Conservation (phyloP, 1,139 yeast species). For the Sugiyamaella xylanicola region DNA sequence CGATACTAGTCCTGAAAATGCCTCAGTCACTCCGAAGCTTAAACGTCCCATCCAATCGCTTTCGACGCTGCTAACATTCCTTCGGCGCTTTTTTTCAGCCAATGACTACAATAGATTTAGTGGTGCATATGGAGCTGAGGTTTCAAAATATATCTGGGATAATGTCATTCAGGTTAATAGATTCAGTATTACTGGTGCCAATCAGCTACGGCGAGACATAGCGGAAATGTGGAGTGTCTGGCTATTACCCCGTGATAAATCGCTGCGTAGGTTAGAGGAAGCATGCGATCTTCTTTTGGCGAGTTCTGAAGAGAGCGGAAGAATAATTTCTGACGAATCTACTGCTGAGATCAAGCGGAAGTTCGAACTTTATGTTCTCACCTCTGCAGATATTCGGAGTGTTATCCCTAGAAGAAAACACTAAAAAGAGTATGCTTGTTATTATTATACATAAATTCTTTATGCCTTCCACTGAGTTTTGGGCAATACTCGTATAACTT, state of each 20-base stretch:
- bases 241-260: slow-evolving; percentile 38
- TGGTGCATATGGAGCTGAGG: slow-evolving; percentile 47
- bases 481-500: too few relatives aligned
- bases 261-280: slow-evolving; percentile 29
- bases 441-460: too few relatives aligned
- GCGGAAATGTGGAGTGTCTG: slow-evolving; percentile 45
- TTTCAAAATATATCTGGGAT: slow-evolving; percentile 57
- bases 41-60: slow-evolving; percentile 44
- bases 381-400: slow-evolving; percentile 27
- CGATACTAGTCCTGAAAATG: not conserved
- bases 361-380: slow-evolving; percentile 18
- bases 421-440: too few relatives aligned
- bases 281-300: slow-evolving; percentile 25
- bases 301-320: not conserved
- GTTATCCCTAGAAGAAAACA: slow-evolving; percentile 23
- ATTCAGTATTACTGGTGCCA: slow-evolving; percentile 59
- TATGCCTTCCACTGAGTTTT: too few relatives aligned
- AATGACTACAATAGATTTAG: slow-evolving; percentile 36
- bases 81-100: slow-evolving; percentile 42
- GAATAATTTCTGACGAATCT: slow-evolving; percentile 2
- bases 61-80: slow-evolving; percentile 45
- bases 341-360: slow-evolving; percentile 17
- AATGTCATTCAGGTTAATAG: slow-evolving; percentile 64
- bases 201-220: slow-evolving; percentile 59
- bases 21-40: slow-evolving; percentile 43